Evolutionary conservation across 768 basidiomycete species (phyloP), one percentile per base, ranked within the genome.

Genomic region (Piloderma croceum): DNA sequence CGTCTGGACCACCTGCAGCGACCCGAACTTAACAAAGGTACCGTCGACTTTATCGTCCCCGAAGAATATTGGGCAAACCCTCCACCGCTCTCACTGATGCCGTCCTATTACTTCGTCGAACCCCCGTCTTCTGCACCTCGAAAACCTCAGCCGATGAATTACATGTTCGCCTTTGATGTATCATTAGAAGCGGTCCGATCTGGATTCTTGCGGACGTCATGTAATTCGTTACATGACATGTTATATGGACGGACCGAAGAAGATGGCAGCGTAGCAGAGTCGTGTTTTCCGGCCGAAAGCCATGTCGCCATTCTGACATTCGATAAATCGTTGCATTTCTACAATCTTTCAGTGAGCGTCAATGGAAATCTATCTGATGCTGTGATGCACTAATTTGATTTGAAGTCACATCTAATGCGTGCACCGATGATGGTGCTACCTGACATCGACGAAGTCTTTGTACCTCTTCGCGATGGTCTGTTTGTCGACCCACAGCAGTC

Each of bases 381-480:
- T 43, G 24, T 57, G 50, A 39, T 57, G 37, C 60, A 44, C 39
- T 35, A 34, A 24, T 46, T 39, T 35, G 45, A 35, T 38, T 40
- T 21, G 24, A 45, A 74, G 70, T 62, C 68, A 52, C 66, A 74
- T 56, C 58, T 64, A 20, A 63, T 61, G 24, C 64, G 70, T 50
- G 70, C 77, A 2, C 70, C 71, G 24, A 83, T 93, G 71, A 68
- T 93, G 32, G 76, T 98, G 32, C 75, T 97, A 7, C 67, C 87
- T 1, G 96, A 98, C 56, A 63, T 98, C 25, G 84, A 90, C n/a
- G 96, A 99, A 40, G 80, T 91, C 15, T 98, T 93, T 61, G 61
- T 87, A 2, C 96, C 96, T 0, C 58, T 90, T 18, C 67, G 68
- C 15, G 63, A 70, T 5, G 84, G 82, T 3, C 67, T 93, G 29